Conservation (phyloP, 352 stramenopile genomes). For the Elongisporangium undulatum region DNA sequence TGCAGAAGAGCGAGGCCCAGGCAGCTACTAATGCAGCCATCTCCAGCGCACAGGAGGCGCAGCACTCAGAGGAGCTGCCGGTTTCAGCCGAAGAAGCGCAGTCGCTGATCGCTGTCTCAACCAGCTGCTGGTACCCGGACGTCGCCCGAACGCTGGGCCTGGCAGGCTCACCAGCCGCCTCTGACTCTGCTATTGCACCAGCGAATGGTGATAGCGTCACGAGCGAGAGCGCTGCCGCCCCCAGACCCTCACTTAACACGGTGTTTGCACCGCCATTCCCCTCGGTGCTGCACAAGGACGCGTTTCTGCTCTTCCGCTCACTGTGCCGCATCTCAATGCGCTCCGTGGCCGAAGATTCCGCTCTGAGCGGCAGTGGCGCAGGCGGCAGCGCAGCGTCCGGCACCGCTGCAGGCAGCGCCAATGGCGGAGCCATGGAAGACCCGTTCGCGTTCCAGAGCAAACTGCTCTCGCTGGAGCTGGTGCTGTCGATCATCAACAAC, state of each 20-base stretch:
- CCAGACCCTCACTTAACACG: not conserved
- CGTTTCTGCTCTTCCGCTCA: conserved; percentile 97
- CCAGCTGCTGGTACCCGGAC: not conserved
- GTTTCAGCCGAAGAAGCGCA: conserved; percentile 7
- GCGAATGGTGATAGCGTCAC: conserved; percentile 6
- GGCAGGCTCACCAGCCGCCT: not conserved
- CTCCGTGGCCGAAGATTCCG: conserved; percentile 90
- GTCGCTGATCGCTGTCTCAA: conserved; percentile 10
- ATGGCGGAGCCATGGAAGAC: conserved; percentile 60
- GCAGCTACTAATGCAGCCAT: conserved; percentile 2
- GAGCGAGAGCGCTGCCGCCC: conserved; percentile 7
- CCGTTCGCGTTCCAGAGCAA: conserved; percentile 95
- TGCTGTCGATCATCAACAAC: conserved; percentile 97
- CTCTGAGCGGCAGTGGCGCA: conserved; percentile 14
- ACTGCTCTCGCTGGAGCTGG: conserved; percentile 95
- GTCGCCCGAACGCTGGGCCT: not conserved
- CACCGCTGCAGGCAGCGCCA: conserved; percentile 12
- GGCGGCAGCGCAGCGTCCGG: conserved; percentile 12
- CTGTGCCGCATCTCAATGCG: conserved; percentile 93
- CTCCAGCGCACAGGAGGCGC: conserved; percentile 8
- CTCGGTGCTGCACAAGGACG: conserved; percentile 97
- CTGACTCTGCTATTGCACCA: not conserved
- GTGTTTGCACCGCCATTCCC: conserved; percentile 80
- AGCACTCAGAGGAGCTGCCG: conserved; percentile 7
- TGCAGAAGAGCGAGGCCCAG: conserved; percentile 30